Base-by-base conservation (phyloP, 306 rosid genomes). In the Cucurbita maxima region DNA sequence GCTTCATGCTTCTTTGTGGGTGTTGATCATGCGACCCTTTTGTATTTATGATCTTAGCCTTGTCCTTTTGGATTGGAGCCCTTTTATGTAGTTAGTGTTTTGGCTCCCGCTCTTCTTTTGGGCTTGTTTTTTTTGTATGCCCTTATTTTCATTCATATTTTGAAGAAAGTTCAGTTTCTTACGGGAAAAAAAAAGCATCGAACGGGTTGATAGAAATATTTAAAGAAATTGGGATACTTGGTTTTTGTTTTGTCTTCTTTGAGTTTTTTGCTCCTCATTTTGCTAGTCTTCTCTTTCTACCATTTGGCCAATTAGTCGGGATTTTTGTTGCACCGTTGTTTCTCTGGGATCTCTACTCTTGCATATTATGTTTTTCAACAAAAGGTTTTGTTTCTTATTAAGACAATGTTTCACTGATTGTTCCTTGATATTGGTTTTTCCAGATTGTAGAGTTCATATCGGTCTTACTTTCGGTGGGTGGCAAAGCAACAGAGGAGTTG, bases 391-490 rank as follows among this genome's bases (percentile, higher is more conserved):
- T 64, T 64, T 43, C 71, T 43, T 43, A 43, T 18, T 41, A 18
- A 18, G 34, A 30, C 11, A 19, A 64, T 10, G 53, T 64, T 43
- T 7, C 52, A 45, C 53, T 43, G 53, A 64, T 64, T 64, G 71
- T 64, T 18, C 51, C 67, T 77, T 20, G 77, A 73, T 60, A 37
- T 36, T 16, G 83, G 50, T 18, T 68, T 74, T 83, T 76, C 82
- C 91, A 95, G 99, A 82, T 91, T 81, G 96, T 91, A 34, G 99
- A 95, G 81, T 95, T 95, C 72, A 81, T 95, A 79, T 88, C 97
- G 5, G 99, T 95, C 51, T 82, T 95, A 76, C 84, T 89, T 73
- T 80, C 92, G 58, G 96, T 87, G 79, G 91, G 97, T 71, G 83
- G 92, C 74, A 96, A 91, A 82, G 91, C 92, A 79, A 96, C 96